These are phyloP conservation scores for Sporopachydermia lactativora DNA, from an alignment of 805 yeast genomes.

Conservation along the genomic window DNA sequence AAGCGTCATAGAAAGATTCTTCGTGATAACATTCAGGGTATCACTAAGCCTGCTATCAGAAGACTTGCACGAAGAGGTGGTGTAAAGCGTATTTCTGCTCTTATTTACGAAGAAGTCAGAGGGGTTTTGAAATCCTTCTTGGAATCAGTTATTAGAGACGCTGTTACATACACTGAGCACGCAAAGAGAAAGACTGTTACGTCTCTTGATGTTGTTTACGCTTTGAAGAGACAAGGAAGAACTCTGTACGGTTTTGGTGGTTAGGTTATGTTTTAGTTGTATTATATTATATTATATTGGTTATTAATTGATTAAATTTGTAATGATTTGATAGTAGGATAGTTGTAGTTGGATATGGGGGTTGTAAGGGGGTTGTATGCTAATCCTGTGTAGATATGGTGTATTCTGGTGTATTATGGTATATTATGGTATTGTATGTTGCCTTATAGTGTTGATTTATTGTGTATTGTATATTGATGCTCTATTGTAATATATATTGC, in stretches of 20 bases:
- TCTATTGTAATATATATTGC: too few relatives aligned
- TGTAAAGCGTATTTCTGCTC: constrained; percentile 99
- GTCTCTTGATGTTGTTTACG: constrained; percentile 96
- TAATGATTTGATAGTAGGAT: too few relatives aligned
- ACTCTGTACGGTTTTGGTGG: constrained; percentile 99
- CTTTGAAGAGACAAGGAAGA: constrained; percentile 99
- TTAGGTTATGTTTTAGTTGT: constrained; percentile 36
- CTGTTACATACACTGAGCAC: constrained; percentile 99
- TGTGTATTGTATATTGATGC: too few relatives aligned
- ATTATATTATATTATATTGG: constrained; percentile 2
- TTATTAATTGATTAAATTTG: background rate
- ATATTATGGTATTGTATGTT: too few relatives aligned
- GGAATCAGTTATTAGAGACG: constrained; percentile 96
- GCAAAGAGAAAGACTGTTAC: constrained; percentile 99
- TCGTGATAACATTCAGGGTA: constrained; percentile 99
- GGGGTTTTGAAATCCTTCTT: constrained; percentile 90
- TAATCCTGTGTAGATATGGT: too few relatives aligned
- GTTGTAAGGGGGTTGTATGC: too few relatives aligned
- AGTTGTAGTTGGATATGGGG: too few relatives aligned
- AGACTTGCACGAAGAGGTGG: constrained; percentile 99
- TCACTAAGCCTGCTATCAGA: constrained; percentile 99
- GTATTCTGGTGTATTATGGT: too few relatives aligned
- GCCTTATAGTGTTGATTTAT: too few relatives aligned
- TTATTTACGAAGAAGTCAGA: constrained; percentile 98
- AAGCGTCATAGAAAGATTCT: constrained; percentile 99